Percentiles rank a stretch among this genome's conserved stretches.
Conservation (phyloP, 176 grass and related monocot species). For the Aegilops longissima region DNA sequence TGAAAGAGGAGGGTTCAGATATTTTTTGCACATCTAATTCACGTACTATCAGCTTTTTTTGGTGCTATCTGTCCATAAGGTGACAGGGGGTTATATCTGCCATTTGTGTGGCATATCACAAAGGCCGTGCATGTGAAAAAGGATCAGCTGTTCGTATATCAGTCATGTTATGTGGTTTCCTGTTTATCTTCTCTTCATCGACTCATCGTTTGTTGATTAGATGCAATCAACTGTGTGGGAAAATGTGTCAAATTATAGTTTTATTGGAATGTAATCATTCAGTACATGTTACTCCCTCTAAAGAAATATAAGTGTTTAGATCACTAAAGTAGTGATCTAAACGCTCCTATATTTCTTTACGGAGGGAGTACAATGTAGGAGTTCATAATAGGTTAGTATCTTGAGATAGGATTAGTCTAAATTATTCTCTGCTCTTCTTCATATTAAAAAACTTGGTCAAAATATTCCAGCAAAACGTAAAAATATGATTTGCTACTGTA, state of each 20-base stretch:
- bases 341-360: too few relatives aligned
- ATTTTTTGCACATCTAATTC: constrained; percentile 6
- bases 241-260: constrained; percentile 1
- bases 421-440: not conserved
- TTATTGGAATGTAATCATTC: constrained; percentile 6
- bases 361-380: not conserved
- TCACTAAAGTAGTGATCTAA: too few relatives aligned
- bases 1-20: not conserved
- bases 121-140: not conserved
- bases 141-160: constrained; percentile 21
- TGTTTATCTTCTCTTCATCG: not conserved
- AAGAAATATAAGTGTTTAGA: too few relatives aligned
- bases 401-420: constrained; percentile 11
- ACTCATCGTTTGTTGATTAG: not conserved
- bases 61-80: not conserved
- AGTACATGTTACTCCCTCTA: not conserved
- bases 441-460: not conserved
- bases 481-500: not conserved
- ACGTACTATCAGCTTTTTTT: not conserved
- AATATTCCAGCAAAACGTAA: not conserved
- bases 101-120: constrained; percentile 20
- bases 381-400: not conserved
- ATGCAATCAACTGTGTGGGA: not conserved
- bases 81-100: not conserved
- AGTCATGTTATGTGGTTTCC: not conserved